phyloP scores from a whole-genome alignment of 73 alveolate genomes.

The Blepharisma stoltei region DNA sequence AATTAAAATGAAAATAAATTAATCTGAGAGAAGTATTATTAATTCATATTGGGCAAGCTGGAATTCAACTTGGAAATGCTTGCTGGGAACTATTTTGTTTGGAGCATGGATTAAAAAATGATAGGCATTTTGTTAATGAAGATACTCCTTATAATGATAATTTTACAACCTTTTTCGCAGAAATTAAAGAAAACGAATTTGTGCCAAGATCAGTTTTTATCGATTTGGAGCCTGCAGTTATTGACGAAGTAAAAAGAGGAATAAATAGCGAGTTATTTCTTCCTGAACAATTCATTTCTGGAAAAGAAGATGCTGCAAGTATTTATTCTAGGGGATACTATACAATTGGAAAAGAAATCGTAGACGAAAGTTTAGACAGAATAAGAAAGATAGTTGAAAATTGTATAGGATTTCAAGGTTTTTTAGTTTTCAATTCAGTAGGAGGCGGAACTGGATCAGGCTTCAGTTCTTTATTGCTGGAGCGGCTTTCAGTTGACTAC shows the following conservation, averaged over 20 bases:
- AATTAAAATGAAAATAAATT: too few species aligned
- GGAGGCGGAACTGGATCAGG: constrained; percentile 93
- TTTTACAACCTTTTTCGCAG: constrained; percentile 96
- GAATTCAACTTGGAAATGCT: constrained; percentile 41
- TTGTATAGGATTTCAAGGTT: constrained; percentile 77
- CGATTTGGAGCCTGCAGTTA: constrained; percentile 94
- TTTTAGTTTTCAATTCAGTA: constrained; percentile 68
- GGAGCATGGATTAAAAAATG: constrained; percentile 35
- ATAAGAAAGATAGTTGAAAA: constrained; percentile 89
- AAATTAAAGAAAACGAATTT: constrained; percentile 96
- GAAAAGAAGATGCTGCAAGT: constrained; percentile 87
- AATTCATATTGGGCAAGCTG: constrained; percentile 44
- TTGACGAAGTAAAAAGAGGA: constrained; percentile 91
- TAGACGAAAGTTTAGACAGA: constrained; percentile 85
- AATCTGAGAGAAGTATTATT: constrained; percentile 39
- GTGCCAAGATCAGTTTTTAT: constrained; percentile 97
- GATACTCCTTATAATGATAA: constrained; percentile 93
- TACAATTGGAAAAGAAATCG: constrained; percentile 87
- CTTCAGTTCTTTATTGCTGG: constrained; percentile 65
- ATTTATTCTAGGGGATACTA: constrained; percentile 95
- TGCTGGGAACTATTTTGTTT: constrained; percentile 46
- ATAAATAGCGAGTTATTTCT: constrained; percentile 76
- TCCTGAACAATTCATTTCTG: constrained; percentile 73
- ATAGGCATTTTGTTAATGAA: constrained; percentile 84
- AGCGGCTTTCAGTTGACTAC: constrained; percentile 88